These are phyloP conservation scores for Tuber microsphaerosporum DNA, from an alignment of 495 filamentous ascomycete species.

Conservation along the genomic window DNA sequence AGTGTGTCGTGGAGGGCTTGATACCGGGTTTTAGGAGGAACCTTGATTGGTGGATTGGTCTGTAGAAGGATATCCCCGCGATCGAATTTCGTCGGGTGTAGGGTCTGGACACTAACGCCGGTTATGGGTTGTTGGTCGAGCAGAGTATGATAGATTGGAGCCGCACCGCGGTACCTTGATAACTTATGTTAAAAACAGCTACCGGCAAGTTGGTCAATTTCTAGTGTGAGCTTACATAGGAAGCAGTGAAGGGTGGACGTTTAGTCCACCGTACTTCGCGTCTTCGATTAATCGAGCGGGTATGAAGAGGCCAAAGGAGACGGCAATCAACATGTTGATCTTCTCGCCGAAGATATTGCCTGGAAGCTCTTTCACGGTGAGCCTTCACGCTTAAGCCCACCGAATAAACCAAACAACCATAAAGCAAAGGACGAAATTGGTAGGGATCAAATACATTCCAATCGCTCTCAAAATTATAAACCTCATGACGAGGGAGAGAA, in stretches of 20 bases:
- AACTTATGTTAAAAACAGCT: slow-evolving; percentile 3
- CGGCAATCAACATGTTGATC: slow-evolving; percentile 74
- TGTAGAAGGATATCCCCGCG: slow-evolving; percentile 66
- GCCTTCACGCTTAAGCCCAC: not conserved
- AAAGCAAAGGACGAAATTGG: not conserved
- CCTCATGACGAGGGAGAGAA: slow-evolving; percentile 60
- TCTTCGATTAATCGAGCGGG: slow-evolving; percentile 63
- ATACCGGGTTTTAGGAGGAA: slow-evolving; percentile 37
- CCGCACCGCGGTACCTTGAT: slow-evolving; percentile 44
- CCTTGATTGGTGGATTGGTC: slow-evolving; percentile 36
- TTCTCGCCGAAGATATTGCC: slow-evolving; percentile 16
- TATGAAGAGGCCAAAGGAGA: slow-evolving; percentile 91
- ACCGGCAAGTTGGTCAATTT: slow-evolving; percentile 33
- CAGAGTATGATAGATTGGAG: slow-evolving; percentile 72
- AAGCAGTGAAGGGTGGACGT: slow-evolving; percentile 89
- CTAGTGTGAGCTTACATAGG: slow-evolving; percentile 54
- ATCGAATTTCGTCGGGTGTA: slow-evolving; percentile 70
- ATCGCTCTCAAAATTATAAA: slow-evolving; percentile 64
- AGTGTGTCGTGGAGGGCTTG: slow-evolving; percentile 44
- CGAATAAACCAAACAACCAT: not conserved
- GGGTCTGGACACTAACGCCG: slow-evolving; percentile 76
- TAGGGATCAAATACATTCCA: slow-evolving; percentile 57
- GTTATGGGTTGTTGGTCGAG: slow-evolving; percentile 52
- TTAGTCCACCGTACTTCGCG: slow-evolving; percentile 76
- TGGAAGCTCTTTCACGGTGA: slow-evolving; percentile 29